Evolutionary conservation across 2,329 filamentous ascomycete genomes (phyloP).

Genomic region (Exophiala bonariae): DNA sequence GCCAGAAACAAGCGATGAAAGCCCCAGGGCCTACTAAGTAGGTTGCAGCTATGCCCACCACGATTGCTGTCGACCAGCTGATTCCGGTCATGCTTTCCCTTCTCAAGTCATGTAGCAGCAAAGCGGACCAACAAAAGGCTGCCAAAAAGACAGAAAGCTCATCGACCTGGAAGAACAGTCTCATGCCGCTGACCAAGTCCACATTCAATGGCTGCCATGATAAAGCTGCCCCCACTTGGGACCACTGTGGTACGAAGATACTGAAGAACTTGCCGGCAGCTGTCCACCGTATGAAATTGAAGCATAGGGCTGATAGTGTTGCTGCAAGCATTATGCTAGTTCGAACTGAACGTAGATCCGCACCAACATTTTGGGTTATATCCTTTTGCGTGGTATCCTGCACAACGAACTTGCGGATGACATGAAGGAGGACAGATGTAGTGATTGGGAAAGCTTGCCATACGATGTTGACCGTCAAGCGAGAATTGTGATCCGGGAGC

Average conservation of each 20-base stretch:
- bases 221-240: conserved; percentile 9
- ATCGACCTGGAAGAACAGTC: conserved; percentile 8
- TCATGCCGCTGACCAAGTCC: conserved; percentile 22
- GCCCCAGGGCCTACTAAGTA: conserved; percentile 33
- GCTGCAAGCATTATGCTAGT: not conserved
- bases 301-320: conserved; percentile 1
- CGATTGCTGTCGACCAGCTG: conserved; percentile 29
- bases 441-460: conserved; percentile 24
- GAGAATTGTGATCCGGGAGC: conserved; percentile 18
- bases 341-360: conserved; percentile 7
- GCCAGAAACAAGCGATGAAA: conserved; percentile 32
- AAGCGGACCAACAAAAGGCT: conserved; percentile 33
- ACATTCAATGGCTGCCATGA: conserved; percentile 25
- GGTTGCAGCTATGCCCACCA: conserved; percentile 17
- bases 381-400: conserved; percentile 10
- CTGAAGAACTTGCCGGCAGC: not conserved
- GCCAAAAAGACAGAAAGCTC: conserved; percentile 7
- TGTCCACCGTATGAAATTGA: conserved; percentile 2
- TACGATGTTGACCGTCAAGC: conserved; percentile 27
- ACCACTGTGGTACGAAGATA: not conserved
- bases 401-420: conserved; percentile 5
- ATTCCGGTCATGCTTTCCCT: conserved; percentile 29
- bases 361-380: conserved; percentile 4
- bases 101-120: conserved; percentile 37
- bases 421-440: conserved; percentile 8